These are phyloP conservation scores for Vigna mungo DNA, from an alignment of 306 rosid genomes.

Conservation along the genomic window DNA sequence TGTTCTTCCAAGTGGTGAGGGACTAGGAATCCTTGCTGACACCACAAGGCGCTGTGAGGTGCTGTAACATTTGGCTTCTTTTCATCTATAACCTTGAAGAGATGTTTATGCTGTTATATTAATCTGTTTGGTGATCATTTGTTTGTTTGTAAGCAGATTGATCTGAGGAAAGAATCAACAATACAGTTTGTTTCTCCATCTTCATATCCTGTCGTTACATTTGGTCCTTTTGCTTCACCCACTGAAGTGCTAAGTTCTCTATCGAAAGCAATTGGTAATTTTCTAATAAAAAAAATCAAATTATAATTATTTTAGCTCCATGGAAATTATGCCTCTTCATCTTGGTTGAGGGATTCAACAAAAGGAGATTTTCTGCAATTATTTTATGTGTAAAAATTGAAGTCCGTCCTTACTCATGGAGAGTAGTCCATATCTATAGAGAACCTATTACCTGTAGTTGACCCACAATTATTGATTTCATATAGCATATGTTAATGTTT, in stretches of 20 bases:
- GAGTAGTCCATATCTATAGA: conserved; percentile 31
- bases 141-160: conserved; percentile 68
- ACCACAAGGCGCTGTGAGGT: conserved; percentile 95
- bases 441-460: conserved; percentile 25
- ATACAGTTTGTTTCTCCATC: conserved; percentile 71
- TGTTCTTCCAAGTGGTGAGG: conserved; percentile 87
- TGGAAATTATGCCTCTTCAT: background rate
- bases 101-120: conserved; percentile 25
- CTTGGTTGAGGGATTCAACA: conserved; percentile 14
- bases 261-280: conserved; percentile 86
- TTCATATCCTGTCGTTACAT: conserved; percentile 80
- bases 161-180: conserved; percentile 76
- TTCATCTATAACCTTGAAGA: conserved; percentile 34
- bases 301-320: conserved; percentile 23
- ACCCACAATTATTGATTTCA: background rate
- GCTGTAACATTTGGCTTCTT: conserved; percentile 41
- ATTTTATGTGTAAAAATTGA: conserved; percentile 1
- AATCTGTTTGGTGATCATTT: conserved; percentile 32
- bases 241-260: conserved; percentile 70
- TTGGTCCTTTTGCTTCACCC: conserved; percentile 93
- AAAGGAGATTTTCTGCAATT: background rate
- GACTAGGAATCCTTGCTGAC: conserved; percentile 91
- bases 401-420: conserved; percentile 16
- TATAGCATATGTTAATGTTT: conserved; percentile 23
- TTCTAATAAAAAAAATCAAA: conserved; percentile 11